Evolutionary conservation across 768 basidiomycete genomes (phyloP).

Genomic region (Trametes maxima): DNA sequence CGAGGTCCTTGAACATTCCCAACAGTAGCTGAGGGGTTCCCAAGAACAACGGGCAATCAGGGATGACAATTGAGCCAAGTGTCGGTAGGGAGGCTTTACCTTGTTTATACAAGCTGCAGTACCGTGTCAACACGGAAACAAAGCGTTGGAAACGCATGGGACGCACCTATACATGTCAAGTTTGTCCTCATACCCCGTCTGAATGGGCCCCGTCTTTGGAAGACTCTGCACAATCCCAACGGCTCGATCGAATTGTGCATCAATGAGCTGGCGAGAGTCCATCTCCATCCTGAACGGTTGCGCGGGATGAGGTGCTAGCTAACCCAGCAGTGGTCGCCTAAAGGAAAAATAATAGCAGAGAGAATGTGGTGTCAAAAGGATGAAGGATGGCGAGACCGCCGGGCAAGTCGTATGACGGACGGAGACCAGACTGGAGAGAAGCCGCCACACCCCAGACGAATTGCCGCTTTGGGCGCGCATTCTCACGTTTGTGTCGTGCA

Average conservation of each 20-base stretch:
- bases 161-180: slow-evolving; percentile 86
- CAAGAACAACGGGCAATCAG: not conserved
- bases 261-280: slow-evolving; percentile 69
- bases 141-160: not conserved
- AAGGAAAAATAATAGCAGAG: not conserved
- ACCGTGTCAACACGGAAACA: not conserved
- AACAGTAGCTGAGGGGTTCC: slow-evolving; percentile 65
- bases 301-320: not conserved
- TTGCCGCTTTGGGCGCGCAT: slow-evolving; percentile 10
- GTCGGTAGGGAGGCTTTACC: slow-evolving; percentile 45
- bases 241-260: slow-evolving; percentile 88
- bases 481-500: slow-evolving; percentile 19
- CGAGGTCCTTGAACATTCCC: slow-evolving; percentile 81
- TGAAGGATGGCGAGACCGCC: slow-evolving; percentile 2
- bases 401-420: slow-evolving; percentile 5
- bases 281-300: slow-evolving; percentile 37
- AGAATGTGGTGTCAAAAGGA: slow-evolving; percentile 2
- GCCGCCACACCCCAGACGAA: not conserved
- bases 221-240: slow-evolving; percentile 92
- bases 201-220: slow-evolving; percentile 93
- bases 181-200: slow-evolving; percentile 95
- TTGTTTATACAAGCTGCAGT: slow-evolving; percentile 85
- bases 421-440: not conserved
- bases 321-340: not conserved
- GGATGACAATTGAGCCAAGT: not conserved